These are phyloP conservation scores for Biscutella laevigata DNA, from an alignment of 441 rosid genomes.

Conservation along the genomic window DNA sequence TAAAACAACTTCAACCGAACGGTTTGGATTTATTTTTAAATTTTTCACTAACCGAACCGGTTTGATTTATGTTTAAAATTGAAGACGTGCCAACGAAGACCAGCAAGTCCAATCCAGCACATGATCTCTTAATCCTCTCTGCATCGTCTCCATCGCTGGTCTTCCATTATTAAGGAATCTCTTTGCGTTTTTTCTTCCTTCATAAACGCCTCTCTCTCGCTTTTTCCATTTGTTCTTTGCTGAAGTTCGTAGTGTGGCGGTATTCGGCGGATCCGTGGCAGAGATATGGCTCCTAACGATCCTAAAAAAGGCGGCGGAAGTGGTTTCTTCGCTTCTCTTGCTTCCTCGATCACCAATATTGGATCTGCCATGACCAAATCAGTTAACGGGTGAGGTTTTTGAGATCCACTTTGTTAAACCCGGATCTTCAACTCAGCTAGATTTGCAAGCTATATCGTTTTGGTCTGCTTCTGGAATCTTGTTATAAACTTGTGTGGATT, in stretches of 20 bases:
- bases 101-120: conserved; percentile 15
- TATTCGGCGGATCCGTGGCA: conserved; percentile 3
- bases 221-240: conserved; percentile 1
- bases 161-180: conserved; percentile 20
- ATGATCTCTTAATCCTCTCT: conserved; percentile 20
- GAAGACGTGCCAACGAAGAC: conserved; percentile 27
- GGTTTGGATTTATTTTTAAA: conserved; percentile 1
- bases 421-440: conserved; percentile 9
- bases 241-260: background rate
- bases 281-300: conserved; percentile 59
- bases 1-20: background rate
- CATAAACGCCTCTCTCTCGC: background rate
- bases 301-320: conserved; percentile 46
- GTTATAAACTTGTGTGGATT: background rate
- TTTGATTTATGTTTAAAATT: conserved; percentile 2
- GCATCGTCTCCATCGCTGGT: conserved; percentile 26
- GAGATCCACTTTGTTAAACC: conserved; percentile 24
- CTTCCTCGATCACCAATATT: conserved; percentile 56
- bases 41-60: conserved; percentile 2
- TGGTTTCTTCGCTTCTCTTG: conserved; percentile 74
- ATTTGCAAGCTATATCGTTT: conserved; percentile 9
- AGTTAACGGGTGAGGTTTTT: conserved; percentile 59
- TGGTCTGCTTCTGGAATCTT: background rate
- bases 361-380: conserved; percentile 74
- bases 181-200: background rate